A percentile compares a stretch with the other conserved stretches of the same genome.
phyloP scores from a whole-genome alignment of 2,329 filamentous ascomycete species.

The Penicillium nordicum region DNA sequence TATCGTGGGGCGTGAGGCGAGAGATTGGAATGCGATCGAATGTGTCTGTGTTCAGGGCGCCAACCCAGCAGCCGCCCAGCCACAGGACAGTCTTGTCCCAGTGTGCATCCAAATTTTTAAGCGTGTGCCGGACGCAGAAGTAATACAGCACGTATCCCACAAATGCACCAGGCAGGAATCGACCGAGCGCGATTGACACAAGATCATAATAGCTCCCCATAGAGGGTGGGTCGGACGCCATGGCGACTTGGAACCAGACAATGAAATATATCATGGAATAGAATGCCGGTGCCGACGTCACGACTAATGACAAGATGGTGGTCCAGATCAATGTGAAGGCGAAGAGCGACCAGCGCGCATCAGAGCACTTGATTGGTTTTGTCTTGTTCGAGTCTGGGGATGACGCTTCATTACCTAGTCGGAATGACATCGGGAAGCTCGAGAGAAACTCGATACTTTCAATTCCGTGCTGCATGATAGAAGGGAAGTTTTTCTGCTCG shows the following conservation, averaged over 20 bases:
- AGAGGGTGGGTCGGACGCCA: constrained; percentile 58
- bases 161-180: constrained; percentile 59
- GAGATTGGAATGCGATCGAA: constrained; percentile 62
- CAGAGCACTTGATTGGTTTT: constrained; percentile 45
- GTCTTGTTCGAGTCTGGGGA: constrained; percentile 25
- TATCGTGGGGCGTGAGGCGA: constrained; percentile 59
- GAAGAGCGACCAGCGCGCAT: constrained; percentile 58
- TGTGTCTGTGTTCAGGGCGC: constrained; percentile 60
- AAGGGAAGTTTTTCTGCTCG: constrained; percentile 48
- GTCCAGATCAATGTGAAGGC: constrained; percentile 55
- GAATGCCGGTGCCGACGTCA: constrained; percentile 54
- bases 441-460: constrained; percentile 53
- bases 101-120: constrained; percentile 53
- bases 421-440: constrained; percentile 57
- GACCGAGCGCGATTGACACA: constrained; percentile 53
- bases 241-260: constrained; percentile 59
- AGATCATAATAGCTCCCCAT: constrained; percentile 54
- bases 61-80: constrained; percentile 60
- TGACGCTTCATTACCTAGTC: constrained; percentile 14
- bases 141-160: constrained; percentile 57
- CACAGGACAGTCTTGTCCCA: constrained; percentile 60
- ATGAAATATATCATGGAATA: constrained; percentile 54
- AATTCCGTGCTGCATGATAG: constrained; percentile 49
- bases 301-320: constrained; percentile 54
- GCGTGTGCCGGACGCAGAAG: constrained; percentile 50